Evolutionary conservation across 2,329 filamentous ascomycete genomes (phyloP), one percentile per base, ranked within the genome.

Genomic region (Aphanoascus verrucosus): DNA sequence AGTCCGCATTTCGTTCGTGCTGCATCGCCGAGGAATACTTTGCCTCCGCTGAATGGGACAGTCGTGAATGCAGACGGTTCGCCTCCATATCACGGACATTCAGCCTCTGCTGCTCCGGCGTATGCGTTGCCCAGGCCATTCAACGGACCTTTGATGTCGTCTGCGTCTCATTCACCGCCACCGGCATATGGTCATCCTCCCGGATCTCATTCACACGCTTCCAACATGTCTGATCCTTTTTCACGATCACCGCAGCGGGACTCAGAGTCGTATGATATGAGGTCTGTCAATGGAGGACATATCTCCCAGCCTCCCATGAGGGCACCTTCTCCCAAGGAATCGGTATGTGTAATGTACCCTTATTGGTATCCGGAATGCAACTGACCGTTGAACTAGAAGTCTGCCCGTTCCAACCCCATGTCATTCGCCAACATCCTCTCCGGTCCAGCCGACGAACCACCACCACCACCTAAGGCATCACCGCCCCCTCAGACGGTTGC

Each of bases 351-450:
- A 53, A 12, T 37, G 15, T 2, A 23, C 34, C 52, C 17, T 28
- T 48, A 15, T 32, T 52, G 50, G 15, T 35, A 19, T 44, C 44
- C 47, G 49, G 43, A 20, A 19, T 54, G 45, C 51, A 56, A 56
- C 62, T 64, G 52, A 66, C 40, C 41, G 52, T 54, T 6, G 7
- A 41, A 47, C 59, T 67, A 89, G 80, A 85, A 85, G 48, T 80
- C 85, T 1, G 82, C 81, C 60, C 83, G 89, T 67, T 84, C 85
- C 55, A 86, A 94, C 66, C 86, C 90, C 51, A 96, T 96, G 90
- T 93, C 90, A 4, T 93, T 97, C 65, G 93, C 88, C 60, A 96
- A 90, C 66, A 94, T 97, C 56, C 83, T 97, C 42, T 91, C 88
- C 3, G 89, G 81, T 60, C 78, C 86, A 53, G 84, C 88, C 53